A percentile compares a stretch with the other conserved stretches of the same genome.
phyloP scores from a whole-genome alignment of 78 protist species.

The Monocercomonoides exilis region DNA sequence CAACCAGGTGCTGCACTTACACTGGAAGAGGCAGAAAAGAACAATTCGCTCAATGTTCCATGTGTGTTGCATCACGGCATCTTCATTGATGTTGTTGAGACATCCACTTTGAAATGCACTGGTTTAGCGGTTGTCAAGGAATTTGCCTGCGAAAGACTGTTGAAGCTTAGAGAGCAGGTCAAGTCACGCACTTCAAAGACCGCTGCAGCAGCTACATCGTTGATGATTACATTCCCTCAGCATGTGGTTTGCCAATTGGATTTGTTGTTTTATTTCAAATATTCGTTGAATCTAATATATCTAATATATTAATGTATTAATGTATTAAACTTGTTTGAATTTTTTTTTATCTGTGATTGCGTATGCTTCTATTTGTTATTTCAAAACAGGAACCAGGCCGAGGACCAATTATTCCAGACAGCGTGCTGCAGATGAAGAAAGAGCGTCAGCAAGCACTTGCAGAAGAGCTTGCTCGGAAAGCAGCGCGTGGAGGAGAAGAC shows the following conservation, averaged over 20 bases:
- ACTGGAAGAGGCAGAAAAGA: background rate
- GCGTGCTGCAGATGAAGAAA: constrained; percentile 4
- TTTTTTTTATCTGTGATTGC: background rate
- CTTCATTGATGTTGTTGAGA: background rate
- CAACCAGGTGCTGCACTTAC: background rate
- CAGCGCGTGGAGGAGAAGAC: no score
- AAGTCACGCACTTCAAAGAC: constrained; percentile 38
- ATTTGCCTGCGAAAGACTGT: constrained; percentile 45
- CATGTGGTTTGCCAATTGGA: no score
- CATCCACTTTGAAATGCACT: background rate
- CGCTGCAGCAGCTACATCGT: constrained; percentile 53
- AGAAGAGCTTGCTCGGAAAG: no score
- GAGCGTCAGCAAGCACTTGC: no score
- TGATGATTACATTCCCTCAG: no score
- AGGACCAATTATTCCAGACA: constrained; percentile 2
- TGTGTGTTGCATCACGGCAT: background rate
- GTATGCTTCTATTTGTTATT: no score
- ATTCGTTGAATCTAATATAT: background rate
- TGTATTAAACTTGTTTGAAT: background rate
- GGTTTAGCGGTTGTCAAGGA: background rate
- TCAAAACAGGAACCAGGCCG: no score
- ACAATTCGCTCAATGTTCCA: background rate
- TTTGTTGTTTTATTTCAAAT: constrained; percentile 49
- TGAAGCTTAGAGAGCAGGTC: constrained; percentile 61
- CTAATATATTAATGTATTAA: no score